Conservation (phyloP, 2,329 filamentous ascomycete genomes). For the Arthrobotrys conoides region DNA sequence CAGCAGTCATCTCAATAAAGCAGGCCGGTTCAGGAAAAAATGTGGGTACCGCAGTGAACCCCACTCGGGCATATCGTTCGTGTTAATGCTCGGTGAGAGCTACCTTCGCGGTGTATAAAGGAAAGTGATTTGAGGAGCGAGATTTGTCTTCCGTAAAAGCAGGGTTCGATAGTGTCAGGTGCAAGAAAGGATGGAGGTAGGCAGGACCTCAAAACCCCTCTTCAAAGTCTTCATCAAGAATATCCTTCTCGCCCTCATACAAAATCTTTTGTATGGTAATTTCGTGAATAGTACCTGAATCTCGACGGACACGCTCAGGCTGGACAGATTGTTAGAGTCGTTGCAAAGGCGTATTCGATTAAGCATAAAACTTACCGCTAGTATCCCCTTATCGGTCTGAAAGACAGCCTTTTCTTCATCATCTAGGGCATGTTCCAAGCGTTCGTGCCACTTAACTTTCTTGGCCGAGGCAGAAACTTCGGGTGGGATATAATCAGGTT, state of each 20-base stretch:
- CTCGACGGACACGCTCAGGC: constrained; percentile 50
- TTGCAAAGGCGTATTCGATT: not conserved
- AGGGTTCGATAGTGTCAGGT: not conserved
- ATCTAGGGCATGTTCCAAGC: constrained; percentile 31
- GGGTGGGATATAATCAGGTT: constrained; percentile 42
- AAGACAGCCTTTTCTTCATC: constrained; percentile 33
- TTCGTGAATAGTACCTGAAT: constrained; percentile 32
- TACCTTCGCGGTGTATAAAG: not conserved
- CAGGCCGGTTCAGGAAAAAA: not conserved
- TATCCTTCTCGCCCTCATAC: constrained; percentile 50
- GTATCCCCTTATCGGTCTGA: constrained; percentile 33
- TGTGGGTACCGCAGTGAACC: not conserved
- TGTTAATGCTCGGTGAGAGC: not conserved
- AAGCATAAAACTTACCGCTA: constrained; percentile 44
- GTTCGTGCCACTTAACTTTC: constrained; percentile 47
- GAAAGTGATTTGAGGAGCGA: not conserved
- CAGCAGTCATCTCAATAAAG: not conserved
- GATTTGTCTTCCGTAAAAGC: not conserved
- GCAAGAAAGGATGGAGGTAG: not conserved
- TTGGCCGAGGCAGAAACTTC: constrained; percentile 35
- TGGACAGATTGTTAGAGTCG: constrained; percentile 18
- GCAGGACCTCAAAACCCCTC: constrained; percentile 1
- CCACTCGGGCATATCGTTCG: not conserved
- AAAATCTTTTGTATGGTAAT: constrained; percentile 57
- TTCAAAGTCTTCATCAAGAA: constrained; percentile 45